These are phyloP conservation scores for Spergularia marina DNA, from an alignment of 148 eudicot genomes.

Conservation along the genomic window DNA sequence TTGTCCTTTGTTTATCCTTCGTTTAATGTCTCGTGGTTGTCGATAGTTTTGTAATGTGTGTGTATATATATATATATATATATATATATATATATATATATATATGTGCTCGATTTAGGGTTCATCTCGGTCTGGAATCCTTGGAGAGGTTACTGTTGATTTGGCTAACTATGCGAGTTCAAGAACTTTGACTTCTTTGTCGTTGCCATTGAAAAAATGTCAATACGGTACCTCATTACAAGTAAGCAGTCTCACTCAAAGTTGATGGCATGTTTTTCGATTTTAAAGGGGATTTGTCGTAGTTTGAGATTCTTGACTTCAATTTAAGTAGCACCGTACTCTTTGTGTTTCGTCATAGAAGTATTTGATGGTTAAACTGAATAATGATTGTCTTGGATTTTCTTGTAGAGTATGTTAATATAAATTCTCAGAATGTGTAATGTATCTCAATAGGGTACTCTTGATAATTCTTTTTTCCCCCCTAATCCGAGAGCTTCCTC, in stretches of 20 bases:
- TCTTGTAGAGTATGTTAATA: not conserved
- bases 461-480: too few species aligned
- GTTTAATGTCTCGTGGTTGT: not conserved
- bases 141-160: slow-evolving; percentile 67
- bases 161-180: slow-evolving; percentile 43
- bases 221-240: slow-evolving; percentile 54
- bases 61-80: not conserved
- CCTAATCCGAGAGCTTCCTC: too few species aligned
- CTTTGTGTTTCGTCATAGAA: too few species aligned
- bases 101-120: slow-evolving; percentile 41
- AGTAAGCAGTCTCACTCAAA: slow-evolving; percentile 30
- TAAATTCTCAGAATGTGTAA: not conserved
- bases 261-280: too few species aligned
- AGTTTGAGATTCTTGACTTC: not conserved
- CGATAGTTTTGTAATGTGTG: slow-evolving; percentile 1
- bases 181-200: slow-evolving; percentile 39
- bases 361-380: too few species aligned
- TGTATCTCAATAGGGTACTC: too few species aligned
- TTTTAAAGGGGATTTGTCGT: too few species aligned
- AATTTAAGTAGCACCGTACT: not conserved
- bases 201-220: slow-evolving; percentile 60
- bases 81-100: not conserved
- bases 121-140: slow-evolving; percentile 66
- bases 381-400: not conserved
- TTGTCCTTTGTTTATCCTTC: not conserved